Conservation (phyloP, 495 filamentous ascomycete species). For the Penicillium ochrochloron region DNA sequence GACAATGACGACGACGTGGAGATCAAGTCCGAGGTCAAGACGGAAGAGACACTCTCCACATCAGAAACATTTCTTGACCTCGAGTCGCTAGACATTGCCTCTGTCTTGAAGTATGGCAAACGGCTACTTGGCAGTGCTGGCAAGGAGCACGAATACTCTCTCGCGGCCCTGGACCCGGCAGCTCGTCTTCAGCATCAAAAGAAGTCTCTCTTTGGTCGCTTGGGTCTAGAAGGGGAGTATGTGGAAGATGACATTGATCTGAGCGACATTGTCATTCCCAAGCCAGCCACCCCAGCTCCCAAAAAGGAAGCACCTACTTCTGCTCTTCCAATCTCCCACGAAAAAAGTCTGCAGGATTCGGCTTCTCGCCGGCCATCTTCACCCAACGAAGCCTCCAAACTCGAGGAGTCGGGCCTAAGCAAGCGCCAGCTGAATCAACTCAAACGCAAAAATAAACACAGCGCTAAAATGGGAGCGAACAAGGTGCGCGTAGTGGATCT, state of each 20-base stretch:
- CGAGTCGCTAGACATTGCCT: constrained; percentile 74
- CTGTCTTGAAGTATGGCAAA: constrained; percentile 80
- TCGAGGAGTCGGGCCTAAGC: constrained; percentile 77
- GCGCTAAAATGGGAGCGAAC: constrained; percentile 81
- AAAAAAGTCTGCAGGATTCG: constrained; percentile 53
- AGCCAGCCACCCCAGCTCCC: constrained; percentile 46
- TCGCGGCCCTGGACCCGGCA: constrained; percentile 80
- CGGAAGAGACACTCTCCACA: constrained; percentile 31
- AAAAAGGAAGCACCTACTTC: constrained; percentile 49
- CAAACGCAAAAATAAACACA: constrained; percentile 85
- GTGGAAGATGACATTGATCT: constrained; percentile 79
- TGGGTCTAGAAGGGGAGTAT: constrained; percentile 85
- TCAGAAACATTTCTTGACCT: constrained; percentile 66
- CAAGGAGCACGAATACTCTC: constrained; percentile 79
- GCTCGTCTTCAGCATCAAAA: constrained; percentile 83
- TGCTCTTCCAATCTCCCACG: constrained; percentile 31
- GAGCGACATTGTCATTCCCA: constrained; percentile 57
- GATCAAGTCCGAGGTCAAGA: constrained; percentile 51
- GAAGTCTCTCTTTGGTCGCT: constrained; percentile 78
- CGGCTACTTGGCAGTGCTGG: constrained; percentile 79
- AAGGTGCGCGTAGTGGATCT: constrained; percentile 93
- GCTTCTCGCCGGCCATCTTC: constrained; percentile 51
- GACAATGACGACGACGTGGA: constrained; percentile 50
- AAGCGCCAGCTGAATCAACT: constrained; percentile 91
- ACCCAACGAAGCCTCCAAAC: constrained; percentile 51